These are phyloP conservation scores for Nyctanthes arbortristis DNA, from an alignment of 257 asterid species.

Conservation along the genomic window DNA sequence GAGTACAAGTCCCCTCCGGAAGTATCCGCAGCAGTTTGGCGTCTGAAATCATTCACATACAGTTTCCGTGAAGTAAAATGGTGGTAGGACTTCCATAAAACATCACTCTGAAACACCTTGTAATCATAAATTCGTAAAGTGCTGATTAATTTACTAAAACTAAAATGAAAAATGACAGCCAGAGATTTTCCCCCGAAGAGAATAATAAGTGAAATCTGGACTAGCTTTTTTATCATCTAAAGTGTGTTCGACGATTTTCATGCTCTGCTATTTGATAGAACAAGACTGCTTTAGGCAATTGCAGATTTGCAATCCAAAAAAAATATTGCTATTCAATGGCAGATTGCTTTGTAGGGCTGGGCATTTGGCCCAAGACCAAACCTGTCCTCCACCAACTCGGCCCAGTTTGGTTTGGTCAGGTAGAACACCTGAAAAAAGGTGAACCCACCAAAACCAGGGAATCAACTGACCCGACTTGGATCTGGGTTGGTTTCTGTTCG, in stretches of 20 bases:
- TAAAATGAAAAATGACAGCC: slow-evolving; percentile 1
- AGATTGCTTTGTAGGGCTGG: too few relatives aligned
- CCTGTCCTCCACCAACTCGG: too few relatives aligned
- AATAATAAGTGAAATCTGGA: slow-evolving; percentile 10
- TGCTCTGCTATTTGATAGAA: neutral
- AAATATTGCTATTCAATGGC: neutral
- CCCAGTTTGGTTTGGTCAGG: too few relatives aligned
- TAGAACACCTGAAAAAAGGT: too few relatives aligned
- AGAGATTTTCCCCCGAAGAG: neutral
- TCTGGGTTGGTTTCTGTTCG: too few relatives aligned
- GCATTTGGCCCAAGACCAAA: too few relatives aligned
- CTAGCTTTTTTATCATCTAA: neutral
- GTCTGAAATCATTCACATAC: slow-evolving; percentile 33
- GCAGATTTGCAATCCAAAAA: neutral
- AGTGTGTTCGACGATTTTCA: neutral
- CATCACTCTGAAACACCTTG: slow-evolving; percentile 10
- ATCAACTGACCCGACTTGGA: too few relatives aligned
- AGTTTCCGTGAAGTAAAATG: neutral
- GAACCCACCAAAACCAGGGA: too few relatives aligned
- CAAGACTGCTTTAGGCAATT: neutral
- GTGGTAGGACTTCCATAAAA: too few relatives aligned
- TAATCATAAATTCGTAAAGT: slow-evolving; percentile 15
- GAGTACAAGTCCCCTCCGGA: slow-evolving; percentile 65
- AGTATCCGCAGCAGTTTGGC: slow-evolving; percentile 64
- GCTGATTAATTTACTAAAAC: neutral